A percentile compares a stretch with the other conserved stretches of the same genome.
These are phyloP conservation scores for Candida khao-thaluensis DNA, from an alignment of 805 yeast species.

Conservation along the genomic window DNA sequence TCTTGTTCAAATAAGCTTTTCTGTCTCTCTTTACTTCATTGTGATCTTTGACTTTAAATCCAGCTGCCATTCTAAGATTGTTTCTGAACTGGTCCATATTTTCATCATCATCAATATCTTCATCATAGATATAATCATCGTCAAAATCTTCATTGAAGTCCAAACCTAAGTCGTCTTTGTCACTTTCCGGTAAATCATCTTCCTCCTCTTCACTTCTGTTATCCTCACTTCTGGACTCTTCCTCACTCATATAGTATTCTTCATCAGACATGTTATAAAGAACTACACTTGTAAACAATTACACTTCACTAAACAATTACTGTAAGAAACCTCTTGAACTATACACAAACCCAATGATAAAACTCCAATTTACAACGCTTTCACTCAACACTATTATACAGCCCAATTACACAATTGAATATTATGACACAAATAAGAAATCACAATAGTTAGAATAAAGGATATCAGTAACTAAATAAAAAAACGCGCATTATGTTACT, in stretches of 20 bases:
- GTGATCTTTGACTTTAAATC: conserved; percentile 49
- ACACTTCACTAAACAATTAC: too few relatives aligned
- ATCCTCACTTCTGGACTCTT: neutral
- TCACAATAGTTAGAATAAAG: too few relatives aligned
- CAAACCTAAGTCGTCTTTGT: too few relatives aligned
- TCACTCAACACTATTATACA: too few relatives aligned
- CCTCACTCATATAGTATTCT: conserved; percentile 2
- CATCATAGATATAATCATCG: conserved; percentile 7
- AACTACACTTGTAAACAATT: too few relatives aligned
- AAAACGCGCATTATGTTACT: conserved; percentile 5
- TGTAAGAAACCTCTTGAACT: too few relatives aligned
- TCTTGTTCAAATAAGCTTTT: conserved; percentile 35
- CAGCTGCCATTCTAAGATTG: conserved; percentile 66
- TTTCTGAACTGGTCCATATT: conserved; percentile 31
- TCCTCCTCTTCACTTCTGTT: neutral
- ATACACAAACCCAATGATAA: neutral
- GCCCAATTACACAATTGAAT: too few relatives aligned
- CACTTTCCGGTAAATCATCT: too few relatives aligned
- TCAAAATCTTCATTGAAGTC: too few relatives aligned
- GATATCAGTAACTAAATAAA: too few relatives aligned
- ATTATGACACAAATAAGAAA: too few relatives aligned
- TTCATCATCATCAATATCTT: conserved; percentile 39
- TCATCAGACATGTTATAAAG: conserved; percentile 6
- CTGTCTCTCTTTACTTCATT: too few relatives aligned
- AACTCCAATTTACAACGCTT: neutral